phyloP scores from a whole-genome alignment of 345 rosid genomes.

The Eucalyptus curtisii region DNA sequence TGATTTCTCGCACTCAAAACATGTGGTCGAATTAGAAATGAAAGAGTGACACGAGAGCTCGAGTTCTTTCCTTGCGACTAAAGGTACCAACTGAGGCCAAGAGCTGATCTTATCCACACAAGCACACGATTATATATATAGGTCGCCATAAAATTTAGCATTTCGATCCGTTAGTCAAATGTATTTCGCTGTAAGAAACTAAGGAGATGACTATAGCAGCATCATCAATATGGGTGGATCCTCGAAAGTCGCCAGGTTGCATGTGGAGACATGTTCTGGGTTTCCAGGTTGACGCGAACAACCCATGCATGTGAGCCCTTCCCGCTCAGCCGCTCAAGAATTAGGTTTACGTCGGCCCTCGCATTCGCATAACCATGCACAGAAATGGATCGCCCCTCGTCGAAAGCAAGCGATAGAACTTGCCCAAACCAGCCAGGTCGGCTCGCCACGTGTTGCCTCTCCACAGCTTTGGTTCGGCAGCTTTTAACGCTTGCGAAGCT shows the following conservation, averaged over 20 bases:
- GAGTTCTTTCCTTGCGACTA: not conserved
- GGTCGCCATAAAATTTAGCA: no score
- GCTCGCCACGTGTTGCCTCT: constrained; percentile 4
- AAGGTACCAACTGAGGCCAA: not conserved
- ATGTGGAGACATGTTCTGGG: not conserved
- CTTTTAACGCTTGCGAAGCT: not conserved
- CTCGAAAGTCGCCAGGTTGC: not conserved
- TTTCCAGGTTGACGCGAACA: not conserved
- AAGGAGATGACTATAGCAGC: not conserved
- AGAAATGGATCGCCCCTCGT: constrained; percentile 11
- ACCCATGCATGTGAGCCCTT: constrained; percentile 16
- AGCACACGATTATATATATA: not conserved
- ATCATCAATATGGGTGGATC: not conserved
- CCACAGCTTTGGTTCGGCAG: not conserved
- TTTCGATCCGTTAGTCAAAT: not conserved
- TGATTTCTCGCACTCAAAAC: not conserved
- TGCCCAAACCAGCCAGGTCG: constrained; percentile 1
- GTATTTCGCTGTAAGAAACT: not conserved
- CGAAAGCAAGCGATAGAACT: constrained; percentile 11
- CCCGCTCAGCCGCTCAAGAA: constrained; percentile 9
- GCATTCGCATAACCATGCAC: constrained; percentile 32
- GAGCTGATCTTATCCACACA: not conserved
- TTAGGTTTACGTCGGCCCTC: constrained; percentile 45
- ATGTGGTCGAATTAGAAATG: not conserved
- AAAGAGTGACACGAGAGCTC: not conserved